Evolutionary conservation across 2,329 filamentous ascomycete genomes (phyloP), one percentile per base, ranked within the genome.

Genomic region (Neocatenulostroma microsporum): DNA sequence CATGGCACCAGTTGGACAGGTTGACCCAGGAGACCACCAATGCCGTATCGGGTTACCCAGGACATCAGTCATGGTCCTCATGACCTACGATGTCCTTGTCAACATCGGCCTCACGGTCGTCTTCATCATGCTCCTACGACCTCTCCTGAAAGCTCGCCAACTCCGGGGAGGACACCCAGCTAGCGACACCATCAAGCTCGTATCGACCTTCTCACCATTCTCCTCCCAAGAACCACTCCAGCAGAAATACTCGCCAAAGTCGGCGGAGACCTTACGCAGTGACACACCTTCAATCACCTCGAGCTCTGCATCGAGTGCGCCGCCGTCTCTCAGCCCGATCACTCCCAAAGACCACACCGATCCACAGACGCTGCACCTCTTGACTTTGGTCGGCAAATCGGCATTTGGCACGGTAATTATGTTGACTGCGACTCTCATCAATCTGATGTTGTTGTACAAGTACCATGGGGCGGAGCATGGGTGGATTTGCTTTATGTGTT

Each of bases 401-500:
- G 53, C 60, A 6, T 54, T 61, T 34, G 64, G 62, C 11, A 56
- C 54, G 0, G n/a, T 61, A 2, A 36, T 63, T 8, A 58, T 66
- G 11, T 46, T 66, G 33, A 14, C 63, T 1, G 60, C 62, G 5
- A 66, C 62, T 2, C 48, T 61, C 3, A 54, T 49, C 11, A 68
- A 67, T 34, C 34, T 66, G 1, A 47, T 44, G 0, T 38, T 60
- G 9, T 36, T 66, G 11, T 58, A 48, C 17, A 37, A 41, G 14
- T 44, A 57, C 12, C 29, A 48, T 4, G 61, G 60, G 1, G 12
- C 12, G n/a, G 62, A 67, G 39, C 46, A 58, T 14, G 60, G 56
- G 0, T 67, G 62, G 61, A 40, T 66, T 4, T 67, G 63, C 39
- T 54, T 64, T 34, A 57, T 53, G 0, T 46, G 61, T 2, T 68